Base-by-base conservation (phyloP, 495 filamentous ascomycete genomes). In the Neurospora sublineolata region DNA sequence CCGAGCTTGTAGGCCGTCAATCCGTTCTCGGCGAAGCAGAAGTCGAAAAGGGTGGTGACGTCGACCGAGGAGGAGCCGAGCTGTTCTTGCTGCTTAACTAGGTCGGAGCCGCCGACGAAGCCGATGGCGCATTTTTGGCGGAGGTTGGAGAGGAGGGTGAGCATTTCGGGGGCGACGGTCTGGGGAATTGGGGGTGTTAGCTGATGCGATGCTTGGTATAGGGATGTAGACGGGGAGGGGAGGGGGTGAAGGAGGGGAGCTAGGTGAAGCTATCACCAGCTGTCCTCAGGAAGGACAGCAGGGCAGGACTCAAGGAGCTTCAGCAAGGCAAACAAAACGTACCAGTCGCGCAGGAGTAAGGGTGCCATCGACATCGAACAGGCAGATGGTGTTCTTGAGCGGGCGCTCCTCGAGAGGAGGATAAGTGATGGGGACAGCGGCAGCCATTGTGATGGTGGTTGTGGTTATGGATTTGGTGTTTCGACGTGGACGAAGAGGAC, bases 21-120 rank as follows among this genome's bases (percentile, higher is more conserved):
- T 2, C 95, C 94, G 83, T 98, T 97, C 83, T 98, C 94, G 69
- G 93, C 82, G 84, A 98, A 98, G 85, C 91, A 94, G 83, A 92
- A 97, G 83, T 98, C 94, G 84, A 98, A 99, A 72, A 97, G 88
- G 46, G 87, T 79, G 7, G 89, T 93, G 9, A 94, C 93, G 77
- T 88, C 80, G 67, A 90, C 84, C 39, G 40, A 71, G 6, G 82
- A 71, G 3, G 85, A 84, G 76, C 93, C 94, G 36, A 98, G 88
- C 81, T 99, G 95, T 80, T 99, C 95, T 79, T 98, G 93, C 79
- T 98, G 95, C 84, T 99, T 98, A 68, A 83, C 83, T 64, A 97
- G 85, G 85, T 99, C 89, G 71, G 91, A 94, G 70, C 93, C 93
- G 73, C 93, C 93, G 44, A 95, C 95, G 81, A 86, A 97, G 73